Conservation (phyloP, 2,329 filamentous ascomycete species). For the Beauveria brongniartii region DNA sequence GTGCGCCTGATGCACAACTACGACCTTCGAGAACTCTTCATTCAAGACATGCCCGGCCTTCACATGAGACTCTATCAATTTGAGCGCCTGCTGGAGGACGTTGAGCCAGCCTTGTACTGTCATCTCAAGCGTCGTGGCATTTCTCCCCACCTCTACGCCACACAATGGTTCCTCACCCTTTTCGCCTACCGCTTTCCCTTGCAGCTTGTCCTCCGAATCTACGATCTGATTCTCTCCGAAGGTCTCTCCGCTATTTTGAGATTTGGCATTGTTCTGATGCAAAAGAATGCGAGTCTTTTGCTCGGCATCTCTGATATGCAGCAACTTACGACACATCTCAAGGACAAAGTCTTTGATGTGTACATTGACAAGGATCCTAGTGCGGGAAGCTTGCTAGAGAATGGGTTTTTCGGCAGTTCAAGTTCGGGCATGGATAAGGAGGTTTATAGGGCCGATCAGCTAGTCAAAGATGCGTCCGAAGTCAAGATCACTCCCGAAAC, state of each 20-base stretch:
- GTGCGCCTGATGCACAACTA: slow-evolving; percentile 97
- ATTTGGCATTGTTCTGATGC: slow-evolving; percentile 93
- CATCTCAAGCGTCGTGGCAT: slow-evolving; percentile 85
- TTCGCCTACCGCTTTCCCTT: slow-evolving; percentile 97
- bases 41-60: slow-evolving; percentile 91
- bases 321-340: slow-evolving; percentile 78
- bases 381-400: slow-evolving; percentile 86
- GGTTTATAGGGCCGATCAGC: slow-evolving; percentile 86
- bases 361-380: slow-evolving; percentile 95
- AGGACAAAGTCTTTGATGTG: slow-evolving; percentile 89
- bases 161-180: slow-evolving; percentile 98
- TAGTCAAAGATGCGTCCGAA: slow-evolving; percentile 87
- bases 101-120: slow-evolving; percentile 90
- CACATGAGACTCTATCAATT: slow-evolving; percentile 94
- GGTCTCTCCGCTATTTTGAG: slow-evolving; percentile 88
- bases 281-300: slow-evolving; percentile 75
- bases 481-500: slow-evolving; percentile 77
- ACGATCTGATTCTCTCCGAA: slow-evolving; percentile 90
- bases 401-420: slow-evolving; percentile 92
- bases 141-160: slow-evolving; percentile 87
- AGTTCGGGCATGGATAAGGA: slow-evolving; percentile 88
- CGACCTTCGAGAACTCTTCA: slow-evolving; percentile 82
- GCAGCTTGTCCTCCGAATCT: slow-evolving; percentile 91
- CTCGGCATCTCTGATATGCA: slow-evolving; percentile 87
- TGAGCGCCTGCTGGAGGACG: slow-evolving; percentile 84